Evolutionary conservation across 345 rosid species (phyloP).

Genomic region (Heritiera fomes): DNA sequence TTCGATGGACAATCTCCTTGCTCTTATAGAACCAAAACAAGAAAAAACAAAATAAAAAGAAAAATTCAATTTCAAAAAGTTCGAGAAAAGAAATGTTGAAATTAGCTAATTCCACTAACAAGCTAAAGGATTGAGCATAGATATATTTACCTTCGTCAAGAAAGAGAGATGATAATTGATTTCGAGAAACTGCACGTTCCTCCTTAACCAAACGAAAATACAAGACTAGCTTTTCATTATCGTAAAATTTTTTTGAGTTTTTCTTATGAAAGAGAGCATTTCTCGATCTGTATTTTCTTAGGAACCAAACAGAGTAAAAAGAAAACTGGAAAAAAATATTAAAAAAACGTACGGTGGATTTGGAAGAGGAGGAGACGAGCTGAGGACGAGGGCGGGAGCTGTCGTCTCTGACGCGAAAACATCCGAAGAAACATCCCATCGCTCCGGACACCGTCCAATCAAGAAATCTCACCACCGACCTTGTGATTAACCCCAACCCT

Average conservation of each 20-base stretch:
- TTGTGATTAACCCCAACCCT: slow-evolving; percentile 23
- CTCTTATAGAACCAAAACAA: slow-evolving; percentile 8
- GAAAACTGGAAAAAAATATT: neutral
- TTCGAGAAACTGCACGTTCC: slow-evolving; percentile 49
- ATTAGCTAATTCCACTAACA: neutral
- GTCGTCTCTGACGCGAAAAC: slow-evolving; percentile 63
- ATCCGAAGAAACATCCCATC: slow-evolving; percentile 82
- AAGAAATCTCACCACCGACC: slow-evolving; percentile 36
- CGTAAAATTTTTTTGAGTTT: too few relatives aligned
- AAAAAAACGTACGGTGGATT: slow-evolving; percentile 34
- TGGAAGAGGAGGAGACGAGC: slow-evolving; percentile 37
- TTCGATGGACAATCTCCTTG: neutral
- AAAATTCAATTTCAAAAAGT: neutral
- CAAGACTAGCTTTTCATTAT: neutral
- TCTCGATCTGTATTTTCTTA: neutral
- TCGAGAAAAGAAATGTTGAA: neutral
- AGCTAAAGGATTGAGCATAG: neutral
- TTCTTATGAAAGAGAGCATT: neutral
- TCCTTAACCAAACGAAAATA: slow-evolving; percentile 26
- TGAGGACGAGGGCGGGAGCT: slow-evolving; percentile 27
- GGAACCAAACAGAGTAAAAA: slow-evolving; percentile 10
- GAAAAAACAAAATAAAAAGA: neutral
- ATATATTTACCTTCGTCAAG: slow-evolving; percentile 57
- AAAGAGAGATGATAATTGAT: slow-evolving; percentile 67
- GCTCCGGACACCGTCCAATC: slow-evolving; percentile 38